phyloP scores from a whole-genome alignment of 2,329 filamentous ascomycete species.

The Aspergillus sp. region DNA sequence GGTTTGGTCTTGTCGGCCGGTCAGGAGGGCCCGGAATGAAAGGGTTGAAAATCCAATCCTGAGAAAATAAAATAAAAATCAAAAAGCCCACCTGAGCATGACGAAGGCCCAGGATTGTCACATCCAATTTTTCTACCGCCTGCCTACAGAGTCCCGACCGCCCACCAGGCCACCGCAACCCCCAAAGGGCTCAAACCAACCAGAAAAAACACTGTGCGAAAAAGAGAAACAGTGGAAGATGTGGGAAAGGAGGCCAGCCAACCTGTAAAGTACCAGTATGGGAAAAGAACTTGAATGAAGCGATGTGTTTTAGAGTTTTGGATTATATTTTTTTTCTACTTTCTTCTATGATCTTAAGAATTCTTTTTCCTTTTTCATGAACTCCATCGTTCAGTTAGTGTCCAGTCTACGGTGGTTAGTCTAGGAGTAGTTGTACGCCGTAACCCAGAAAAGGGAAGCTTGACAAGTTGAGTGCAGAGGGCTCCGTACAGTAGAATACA shows the following conservation, averaged over 20 bases:
- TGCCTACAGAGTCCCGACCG: neutral
- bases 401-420: neutral
- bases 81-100: neutral
- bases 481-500: neutral
- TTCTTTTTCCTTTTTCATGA: neutral
- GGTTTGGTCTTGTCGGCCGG: neutral
- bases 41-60: neutral
- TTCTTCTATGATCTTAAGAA: neutral
- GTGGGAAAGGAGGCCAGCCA: neutral
- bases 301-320: neutral
- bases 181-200: neutral
- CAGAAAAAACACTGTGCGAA: neutral
- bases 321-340: neutral
- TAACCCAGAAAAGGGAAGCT: neutral
- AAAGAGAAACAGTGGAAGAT: neutral
- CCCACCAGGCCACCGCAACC: neutral
- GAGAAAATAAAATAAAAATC: neutral
- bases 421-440: neutral
- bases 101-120: neutral
- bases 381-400: neutral
- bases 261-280: neutral
- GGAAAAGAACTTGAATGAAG: neutral
- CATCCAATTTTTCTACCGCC: neutral
- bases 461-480: neutral
- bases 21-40: conserved; percentile 6